Conservation (phyloP, 2,329 filamentous ascomycete species). For the Cercospora sp. region DNA sequence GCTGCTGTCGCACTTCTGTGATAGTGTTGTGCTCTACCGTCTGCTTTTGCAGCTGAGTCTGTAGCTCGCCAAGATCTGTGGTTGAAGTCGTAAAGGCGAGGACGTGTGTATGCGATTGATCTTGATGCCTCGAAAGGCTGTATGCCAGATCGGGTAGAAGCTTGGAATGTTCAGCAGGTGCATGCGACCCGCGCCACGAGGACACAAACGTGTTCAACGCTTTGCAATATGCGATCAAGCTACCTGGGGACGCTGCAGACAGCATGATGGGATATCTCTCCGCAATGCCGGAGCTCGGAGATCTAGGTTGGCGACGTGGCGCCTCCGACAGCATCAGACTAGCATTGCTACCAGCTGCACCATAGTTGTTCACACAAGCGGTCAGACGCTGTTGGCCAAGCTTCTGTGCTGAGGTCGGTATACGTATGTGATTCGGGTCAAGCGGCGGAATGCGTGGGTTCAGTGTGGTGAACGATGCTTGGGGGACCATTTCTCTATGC, state of each 20-base stretch:
- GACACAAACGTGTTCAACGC: not conserved
- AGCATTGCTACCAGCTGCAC: conserved; percentile 42
- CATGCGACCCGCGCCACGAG: not conserved
- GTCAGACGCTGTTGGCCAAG: conserved; percentile 8
- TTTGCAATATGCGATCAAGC: conserved; percentile 5
- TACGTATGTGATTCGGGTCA: not conserved
- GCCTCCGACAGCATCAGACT: conserved; percentile 11
- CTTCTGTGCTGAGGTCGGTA: conserved; percentile 5
- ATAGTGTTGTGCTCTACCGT: not conserved
- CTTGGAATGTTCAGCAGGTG: not conserved
- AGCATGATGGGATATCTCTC: conserved; percentile 9
- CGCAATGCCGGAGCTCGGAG: not conserved
- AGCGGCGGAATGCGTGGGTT: conserved; percentile 20
- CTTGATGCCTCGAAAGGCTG: conserved; percentile 4
- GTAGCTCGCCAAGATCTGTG: not conserved
- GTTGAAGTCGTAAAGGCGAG: not conserved
- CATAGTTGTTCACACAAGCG: conserved; percentile 41
- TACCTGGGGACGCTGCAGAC: not conserved
- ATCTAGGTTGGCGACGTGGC: not conserved
- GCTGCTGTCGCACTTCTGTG: not conserved
- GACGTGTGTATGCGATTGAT: not conserved
- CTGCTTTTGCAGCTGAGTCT: not conserved
- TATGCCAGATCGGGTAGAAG: not conserved
- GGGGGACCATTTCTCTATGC: conserved; percentile 36
- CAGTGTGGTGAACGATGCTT: conserved; percentile 19